A percentile compares a stretch with the other conserved stretches of the same genome.
Evolutionary conservation across 2,329 filamentous ascomycete genomes (phyloP).

Genomic region (Trichophyton equinum): DNA sequence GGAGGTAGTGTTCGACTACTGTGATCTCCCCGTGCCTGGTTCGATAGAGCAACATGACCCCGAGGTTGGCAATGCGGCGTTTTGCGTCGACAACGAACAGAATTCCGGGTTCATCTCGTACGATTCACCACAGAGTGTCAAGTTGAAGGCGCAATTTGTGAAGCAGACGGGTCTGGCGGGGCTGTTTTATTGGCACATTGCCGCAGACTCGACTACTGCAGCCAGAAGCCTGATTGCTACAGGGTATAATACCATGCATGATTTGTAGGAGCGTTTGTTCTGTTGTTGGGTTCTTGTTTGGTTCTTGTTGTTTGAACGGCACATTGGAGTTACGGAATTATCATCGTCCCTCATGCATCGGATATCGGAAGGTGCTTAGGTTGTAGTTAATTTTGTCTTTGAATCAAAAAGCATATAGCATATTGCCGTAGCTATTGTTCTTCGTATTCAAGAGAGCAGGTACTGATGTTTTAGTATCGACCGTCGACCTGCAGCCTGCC

Average conservation of each 20-base stretch:
- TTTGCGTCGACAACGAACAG: constrained; percentile 50
- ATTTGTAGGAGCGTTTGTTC: constrained; percentile 9
- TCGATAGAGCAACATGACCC: constrained; percentile 57
- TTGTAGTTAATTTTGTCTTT: too few relatives aligned
- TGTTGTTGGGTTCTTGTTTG: neutral
- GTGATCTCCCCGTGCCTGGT: constrained; percentile 48
- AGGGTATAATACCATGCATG: constrained; percentile 44
- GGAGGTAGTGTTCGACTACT: constrained; percentile 63
- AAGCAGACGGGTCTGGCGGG: constrained; percentile 60
- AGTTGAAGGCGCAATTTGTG: constrained; percentile 61
- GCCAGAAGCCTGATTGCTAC: constrained; percentile 47
- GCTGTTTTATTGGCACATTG: constrained; percentile 72
- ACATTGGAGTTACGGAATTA: too few relatives aligned
- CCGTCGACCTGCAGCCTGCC: too few relatives aligned
- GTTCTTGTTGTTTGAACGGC: neutral
- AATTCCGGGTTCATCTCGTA: constrained; percentile 71
- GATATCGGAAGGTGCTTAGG: too few relatives aligned
- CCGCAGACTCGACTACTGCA: constrained; percentile 48
- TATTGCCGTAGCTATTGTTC: too few relatives aligned
- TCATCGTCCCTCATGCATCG: too few relatives aligned
- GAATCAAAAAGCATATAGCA: too few relatives aligned
- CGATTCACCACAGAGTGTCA: constrained; percentile 64
- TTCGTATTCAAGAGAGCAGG: too few relatives aligned
- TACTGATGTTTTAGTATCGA: too few relatives aligned
- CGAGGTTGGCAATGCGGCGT: constrained; percentile 51